Evolutionary conservation across 1,284 basidiomycete genomes (phyloP), one percentile per base, ranked within the genome.

Genomic region (Spongiforma sp.): DNA sequence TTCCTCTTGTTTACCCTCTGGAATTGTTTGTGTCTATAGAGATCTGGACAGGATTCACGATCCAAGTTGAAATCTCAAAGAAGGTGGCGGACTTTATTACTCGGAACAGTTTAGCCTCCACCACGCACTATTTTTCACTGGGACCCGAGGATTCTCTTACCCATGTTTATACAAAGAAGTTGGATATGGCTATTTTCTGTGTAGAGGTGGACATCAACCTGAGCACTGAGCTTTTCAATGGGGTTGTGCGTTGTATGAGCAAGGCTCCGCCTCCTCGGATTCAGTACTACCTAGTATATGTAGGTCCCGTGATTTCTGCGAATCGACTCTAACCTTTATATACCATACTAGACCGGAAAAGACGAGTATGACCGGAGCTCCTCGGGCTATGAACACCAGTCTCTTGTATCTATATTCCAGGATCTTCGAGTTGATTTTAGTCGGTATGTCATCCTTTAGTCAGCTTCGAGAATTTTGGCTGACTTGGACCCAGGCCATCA

Each of bases 211-310:
- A 86, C 63, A 93, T 98, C 26, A 84, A 82, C 24, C 80, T 96
- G 5, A 89, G 91, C 65, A 83, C 86, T 65, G 90, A 93, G 65
- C 87, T 96, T 67, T 84, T 86, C 1, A 77, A 84, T 3, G 97
- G 99, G 76, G 83, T 99, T 37, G 87, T 95, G 70, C 85, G 97
- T 58, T 94, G 95, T 12, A 99, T 96, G 1, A 98, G 98, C 85
- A 99, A 99, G 83, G 90, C 93, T 50, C 93, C 95, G 0, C 98
- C 98, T 0, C 82, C 80, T 11, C 86, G 82, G 61, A 88, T 96
- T 73, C 89, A 86, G 57, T 91, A 94, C 62, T 89, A 93, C 69
- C 81, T 99, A 26, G 95, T 99, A 52, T 99, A 94, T 81, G 92
- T 93, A 61, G 63, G 88, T n/a, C n/a, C n/a, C 61, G 34, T 36